Evolutionary conservation across 495 filamentous ascomycete genomes (phyloP).

Genomic region (Peziza echinospora): DNA sequence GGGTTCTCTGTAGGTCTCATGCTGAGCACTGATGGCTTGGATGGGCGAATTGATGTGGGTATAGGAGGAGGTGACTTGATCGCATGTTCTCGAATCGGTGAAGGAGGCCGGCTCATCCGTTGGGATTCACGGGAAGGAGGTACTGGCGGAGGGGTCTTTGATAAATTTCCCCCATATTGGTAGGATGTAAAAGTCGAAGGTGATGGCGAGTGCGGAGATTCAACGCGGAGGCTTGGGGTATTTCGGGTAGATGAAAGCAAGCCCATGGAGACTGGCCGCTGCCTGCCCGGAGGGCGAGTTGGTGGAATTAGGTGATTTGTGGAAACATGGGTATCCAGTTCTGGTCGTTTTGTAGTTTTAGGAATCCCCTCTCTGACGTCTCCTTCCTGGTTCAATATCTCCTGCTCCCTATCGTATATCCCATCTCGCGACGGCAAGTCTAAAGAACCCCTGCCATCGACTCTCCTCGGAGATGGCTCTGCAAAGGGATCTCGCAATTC

Average conservation of each 20-base stretch:
- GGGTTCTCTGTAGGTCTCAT: too few relatives aligned
- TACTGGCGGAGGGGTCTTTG: constrained; percentile 20
- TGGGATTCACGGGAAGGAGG: too few relatives aligned
- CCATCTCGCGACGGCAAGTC: constrained; percentile 31
- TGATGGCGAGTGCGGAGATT: constrained; percentile 56
- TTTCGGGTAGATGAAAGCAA: constrained; percentile 7
- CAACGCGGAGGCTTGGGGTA: constrained; percentile 47
- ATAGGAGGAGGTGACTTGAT: constrained; percentile 27
- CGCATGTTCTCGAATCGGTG: constrained; percentile 25
- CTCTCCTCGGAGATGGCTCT: constrained; percentile 10
- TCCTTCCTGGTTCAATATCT: too few relatives aligned
- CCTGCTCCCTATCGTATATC: too few relatives aligned
- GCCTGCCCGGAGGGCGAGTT: background rate
- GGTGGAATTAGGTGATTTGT: background rate
- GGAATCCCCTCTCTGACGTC: too few relatives aligned
- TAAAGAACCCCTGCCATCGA: constrained; percentile 28
- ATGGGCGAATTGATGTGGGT: constrained; percentile 28
- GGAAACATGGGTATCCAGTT: constrained; percentile 13
- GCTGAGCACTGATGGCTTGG: constrained; percentile 31
- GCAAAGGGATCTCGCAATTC: constrained; percentile 9
- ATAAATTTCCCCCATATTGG: background rate
- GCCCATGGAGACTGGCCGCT: background rate
- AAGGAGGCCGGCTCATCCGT: constrained; percentile 22
- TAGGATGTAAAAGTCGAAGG: background rate
- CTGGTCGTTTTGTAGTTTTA: too few relatives aligned